Evolutionary conservation across 345 rosid species (phyloP).

Genomic region (Murraya koenigii): DNA sequence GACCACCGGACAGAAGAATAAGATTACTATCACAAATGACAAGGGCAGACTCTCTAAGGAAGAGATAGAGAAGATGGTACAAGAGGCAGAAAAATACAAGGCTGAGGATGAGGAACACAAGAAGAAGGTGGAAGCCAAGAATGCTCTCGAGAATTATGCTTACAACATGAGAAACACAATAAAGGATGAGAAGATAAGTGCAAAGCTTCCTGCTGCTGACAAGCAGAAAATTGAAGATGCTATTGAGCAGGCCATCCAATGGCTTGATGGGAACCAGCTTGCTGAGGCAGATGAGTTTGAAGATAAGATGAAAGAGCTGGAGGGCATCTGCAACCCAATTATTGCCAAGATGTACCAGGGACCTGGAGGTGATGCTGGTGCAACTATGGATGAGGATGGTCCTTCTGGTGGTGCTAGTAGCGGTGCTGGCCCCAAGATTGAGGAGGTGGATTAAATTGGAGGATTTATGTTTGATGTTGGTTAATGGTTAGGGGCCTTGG

Average conservation of each 20-base stretch:
- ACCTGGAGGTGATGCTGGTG: constrained; percentile 27
- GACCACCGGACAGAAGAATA: constrained; percentile 52
- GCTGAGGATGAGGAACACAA: constrained; percentile 49
- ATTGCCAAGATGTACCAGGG: constrained; percentile 45
- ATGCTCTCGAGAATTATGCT: constrained; percentile 44
- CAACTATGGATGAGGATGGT: constrained; percentile 15
- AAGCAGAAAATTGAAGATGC: constrained; percentile 55
- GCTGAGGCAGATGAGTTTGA: constrained; percentile 47
- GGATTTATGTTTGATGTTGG: background rate
- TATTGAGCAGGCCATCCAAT: constrained; percentile 39
- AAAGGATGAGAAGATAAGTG: constrained; percentile 46
- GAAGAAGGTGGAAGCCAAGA: constrained; percentile 54
- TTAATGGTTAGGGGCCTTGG: background rate
- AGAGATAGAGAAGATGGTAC: constrained; percentile 53
- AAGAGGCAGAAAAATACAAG: constrained; percentile 54
- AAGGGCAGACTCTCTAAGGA: constrained; percentile 56
- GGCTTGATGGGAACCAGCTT: constrained; percentile 53
- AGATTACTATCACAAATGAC: constrained; percentile 52
- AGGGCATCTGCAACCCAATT: constrained; percentile 42
- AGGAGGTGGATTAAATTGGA: constrained; percentile 49
- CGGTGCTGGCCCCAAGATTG: constrained; percentile 61
- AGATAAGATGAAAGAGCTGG: constrained; percentile 51
- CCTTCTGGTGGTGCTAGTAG: constrained; percentile 26
- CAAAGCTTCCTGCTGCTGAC: constrained; percentile 38
- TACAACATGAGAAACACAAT: constrained; percentile 58